Base-by-base conservation (phyloP, 805 yeast genomes). In the Middelhovenomyces tepae region DNA sequence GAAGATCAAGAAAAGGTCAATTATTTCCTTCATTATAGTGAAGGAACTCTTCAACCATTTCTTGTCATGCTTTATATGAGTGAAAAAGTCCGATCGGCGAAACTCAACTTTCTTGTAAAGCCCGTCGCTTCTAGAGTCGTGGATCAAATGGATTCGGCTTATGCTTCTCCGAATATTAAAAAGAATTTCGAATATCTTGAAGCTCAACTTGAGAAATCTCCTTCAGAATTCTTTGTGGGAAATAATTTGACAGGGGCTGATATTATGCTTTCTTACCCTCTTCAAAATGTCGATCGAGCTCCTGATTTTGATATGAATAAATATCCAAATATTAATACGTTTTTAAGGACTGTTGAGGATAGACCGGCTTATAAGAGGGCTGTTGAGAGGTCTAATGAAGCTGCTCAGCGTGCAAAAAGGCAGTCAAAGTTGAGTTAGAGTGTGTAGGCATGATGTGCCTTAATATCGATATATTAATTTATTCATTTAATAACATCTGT, bases 191-290 rank as follows among this genome's bases (percentile, higher is more conserved):
- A 51, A 4, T 63, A 51, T 39, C 48, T 75, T 31, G 75, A 74
- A 32, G 41, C 42, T 6, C 51, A 45, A 33, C 51, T 73, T 24
- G 44, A 47, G 30, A 54, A 64, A 33, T 74, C 67, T 45, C 56
- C 57, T 20, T 53, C 54, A 18, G 78, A 78, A 1, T 79, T 57
- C 55, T 56, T 77, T 16, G 82, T 74, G 32, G 80, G 82, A 27
- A 70, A 70, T 40, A 71, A 68, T 32, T 46, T 75, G 31, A 60
- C 75, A 9, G 64, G 73, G 42, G 81, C 81, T 4, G 89, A 79
- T 51, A 65, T 79, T 34, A 63, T 75, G 34, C 52, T 74, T 42
- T 50, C 60, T 0, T 75, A 66, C 54, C 76, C 78, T 0, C 20
- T 60, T 16, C 37, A 44, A 23, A 14, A 16, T 22, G 32, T 30